A percentile compares a stretch with the other conserved stretches of the same genome.
Conservation (phyloP, 2,329 filamentous ascomycete species). For the Alternaria novae-zelandiae region DNA sequence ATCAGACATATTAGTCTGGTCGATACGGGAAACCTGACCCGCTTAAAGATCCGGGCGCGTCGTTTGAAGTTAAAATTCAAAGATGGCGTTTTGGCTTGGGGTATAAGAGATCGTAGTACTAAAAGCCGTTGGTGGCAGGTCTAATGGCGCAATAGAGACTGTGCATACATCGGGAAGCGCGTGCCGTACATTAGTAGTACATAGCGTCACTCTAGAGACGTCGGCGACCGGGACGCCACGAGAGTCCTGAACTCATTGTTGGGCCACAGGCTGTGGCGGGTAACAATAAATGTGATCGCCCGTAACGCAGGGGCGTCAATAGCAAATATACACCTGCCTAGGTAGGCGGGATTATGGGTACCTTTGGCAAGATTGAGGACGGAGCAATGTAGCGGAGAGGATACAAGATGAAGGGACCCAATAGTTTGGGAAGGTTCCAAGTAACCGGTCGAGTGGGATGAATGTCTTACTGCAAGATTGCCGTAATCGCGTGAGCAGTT, state of each 20-base stretch:
- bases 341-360: slow-evolving; percentile 8
- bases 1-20: neutral
- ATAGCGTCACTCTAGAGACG: slow-evolving; percentile 8
- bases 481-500: slow-evolving; percentile 8
- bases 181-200: neutral
- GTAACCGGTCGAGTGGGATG: slow-evolving; percentile 15
- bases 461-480: slow-evolving; percentile 4
- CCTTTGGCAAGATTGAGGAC: slow-evolving; percentile 1
- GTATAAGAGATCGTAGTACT: slow-evolving; percentile 21
- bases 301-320: slow-evolving; percentile 17
- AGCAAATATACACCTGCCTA: slow-evolving; percentile 12
- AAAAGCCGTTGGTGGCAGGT: slow-evolving; percentile 24
- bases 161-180: slow-evolving; percentile 1
- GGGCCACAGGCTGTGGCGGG: slow-evolving; percentile 19
- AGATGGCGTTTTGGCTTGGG: slow-evolving; percentile 24
- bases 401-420: neutral
- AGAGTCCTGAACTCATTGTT: slow-evolving; percentile 16
- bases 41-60: slow-evolving; percentile 1
- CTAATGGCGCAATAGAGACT: slow-evolving; percentile 12
- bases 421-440: neutral
- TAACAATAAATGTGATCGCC: slow-evolving; percentile 13
- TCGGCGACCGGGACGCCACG: slow-evolving; percentile 23
- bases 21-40: neutral
- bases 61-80: slow-evolving; percentile 5
- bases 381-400: slow-evolving; percentile 1